phyloP scores from a whole-genome alignment of 1,284 basidiomycete genomes.

The Mycosarcoma mackinlayi region DNA sequence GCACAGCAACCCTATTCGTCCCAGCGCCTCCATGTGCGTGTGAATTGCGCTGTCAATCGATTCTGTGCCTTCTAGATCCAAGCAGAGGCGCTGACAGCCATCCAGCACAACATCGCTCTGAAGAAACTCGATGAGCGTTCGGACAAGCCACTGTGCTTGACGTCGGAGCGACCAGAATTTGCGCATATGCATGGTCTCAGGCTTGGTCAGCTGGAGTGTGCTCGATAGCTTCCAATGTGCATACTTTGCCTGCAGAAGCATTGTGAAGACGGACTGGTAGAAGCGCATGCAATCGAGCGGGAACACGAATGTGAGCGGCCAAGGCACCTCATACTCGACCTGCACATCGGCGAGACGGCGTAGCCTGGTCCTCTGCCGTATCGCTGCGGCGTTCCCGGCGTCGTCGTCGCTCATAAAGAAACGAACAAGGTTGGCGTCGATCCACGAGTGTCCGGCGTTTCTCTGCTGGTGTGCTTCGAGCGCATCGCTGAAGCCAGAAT shows the following conservation, averaged over 20 bases:
- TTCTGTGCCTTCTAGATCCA: slow-evolving; percentile 9
- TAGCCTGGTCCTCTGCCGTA: slow-evolving; percentile 19
- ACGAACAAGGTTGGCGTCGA: slow-evolving; percentile 39
- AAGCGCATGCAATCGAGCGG: slow-evolving; percentile 21
- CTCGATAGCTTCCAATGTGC: slow-evolving; percentile 29
- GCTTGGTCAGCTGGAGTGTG: slow-evolving; percentile 32
- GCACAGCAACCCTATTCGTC: slow-evolving; percentile 34
- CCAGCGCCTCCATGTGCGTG: slow-evolving; percentile 22
- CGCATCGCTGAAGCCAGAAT: slow-evolving; percentile 33
- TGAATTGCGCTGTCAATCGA: slow-evolving; percentile 37
- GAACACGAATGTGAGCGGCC: slow-evolving; percentile 39
- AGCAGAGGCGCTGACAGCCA: slow-evolving; percentile 10
- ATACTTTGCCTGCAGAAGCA: slow-evolving; percentile 37
- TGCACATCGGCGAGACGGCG: slow-evolving; percentile 31
- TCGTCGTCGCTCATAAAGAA: slow-evolving; percentile 19
- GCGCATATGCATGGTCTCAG: slow-evolving; percentile 37
- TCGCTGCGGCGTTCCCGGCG: slow-evolving; percentile 11
- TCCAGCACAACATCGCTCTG: slow-evolving; percentile 30
- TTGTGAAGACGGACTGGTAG: slow-evolving; percentile 39
- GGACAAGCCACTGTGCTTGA: slow-evolving; percentile 42
- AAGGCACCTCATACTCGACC: slow-evolving; percentile 47
- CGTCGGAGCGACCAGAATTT: slow-evolving; percentile 43
- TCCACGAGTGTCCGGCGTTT: slow-evolving; percentile 16
- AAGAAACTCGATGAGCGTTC: slow-evolving; percentile 29
- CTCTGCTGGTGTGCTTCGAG: slow-evolving; percentile 19